Evolutionary conservation across 192 early-diverging fungal species (phyloP).

Genomic region (Gamsiella multidivaricata): DNA sequence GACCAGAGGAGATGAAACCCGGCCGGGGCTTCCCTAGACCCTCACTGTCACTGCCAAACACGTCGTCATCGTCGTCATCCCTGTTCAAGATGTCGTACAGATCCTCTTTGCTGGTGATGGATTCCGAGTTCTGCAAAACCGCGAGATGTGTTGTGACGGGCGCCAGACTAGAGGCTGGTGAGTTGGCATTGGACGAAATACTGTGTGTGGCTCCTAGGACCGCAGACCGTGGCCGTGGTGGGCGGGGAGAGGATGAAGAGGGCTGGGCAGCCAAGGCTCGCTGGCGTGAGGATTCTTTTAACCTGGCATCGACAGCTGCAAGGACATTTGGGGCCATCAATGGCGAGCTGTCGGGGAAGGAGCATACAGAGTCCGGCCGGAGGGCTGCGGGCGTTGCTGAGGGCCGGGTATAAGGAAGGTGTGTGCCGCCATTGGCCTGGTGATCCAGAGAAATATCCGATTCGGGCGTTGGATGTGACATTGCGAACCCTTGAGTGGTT

Average conservation of each 20-base stretch:
- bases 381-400: conserved; percentile 10
- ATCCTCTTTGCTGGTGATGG: conserved; percentile 23
- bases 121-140: conserved; percentile 19
- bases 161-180: conserved; percentile 5
- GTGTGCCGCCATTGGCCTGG: not conserved
- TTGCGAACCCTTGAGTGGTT: not conserved
- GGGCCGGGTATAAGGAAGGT: not conserved
- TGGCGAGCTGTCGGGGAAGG: conserved; percentile 30
- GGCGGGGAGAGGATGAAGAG: not conserved
- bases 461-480: not conserved
- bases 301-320: conserved; percentile 39
- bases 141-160: conserved; percentile 16
- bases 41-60: not conserved
- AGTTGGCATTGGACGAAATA: not conserved
- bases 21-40: conserved; percentile 11
- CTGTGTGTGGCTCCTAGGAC: not conserved
- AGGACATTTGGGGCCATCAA: conserved; percentile 43
- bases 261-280: not conserved
- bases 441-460: not conserved
- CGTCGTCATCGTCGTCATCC: conserved; percentile 28
- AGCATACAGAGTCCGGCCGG: conserved; percentile 31
- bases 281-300: conserved; percentile 14
- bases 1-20: not conserved
- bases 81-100: conserved; percentile 30
- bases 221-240: not conserved